Evolutionary conservation across 768 basidiomycete genomes (phyloP).

Genomic region (Boletus reticulatus): DNA sequence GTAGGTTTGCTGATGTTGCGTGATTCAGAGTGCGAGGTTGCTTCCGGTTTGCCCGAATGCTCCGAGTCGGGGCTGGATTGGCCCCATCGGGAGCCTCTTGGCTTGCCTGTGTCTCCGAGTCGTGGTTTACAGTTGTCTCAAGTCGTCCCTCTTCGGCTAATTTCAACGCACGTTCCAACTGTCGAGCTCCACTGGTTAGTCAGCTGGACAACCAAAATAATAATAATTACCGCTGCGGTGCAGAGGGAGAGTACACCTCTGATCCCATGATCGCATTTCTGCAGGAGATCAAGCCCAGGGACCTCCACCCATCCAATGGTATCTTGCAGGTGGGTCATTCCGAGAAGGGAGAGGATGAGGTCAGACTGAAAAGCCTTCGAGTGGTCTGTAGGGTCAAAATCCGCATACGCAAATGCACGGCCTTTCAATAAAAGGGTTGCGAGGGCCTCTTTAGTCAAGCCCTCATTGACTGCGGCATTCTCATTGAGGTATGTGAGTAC

Average conservation of each 20-base stretch:
- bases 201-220: not conserved
- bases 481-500: not conserved
- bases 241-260: not conserved
- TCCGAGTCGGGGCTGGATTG: too few species aligned
- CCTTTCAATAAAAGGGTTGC: not conserved
- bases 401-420: not conserved
- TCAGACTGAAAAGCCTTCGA: not conserved
- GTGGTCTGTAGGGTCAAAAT: not conserved
- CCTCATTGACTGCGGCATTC: not conserved
- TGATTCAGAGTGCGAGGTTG: not conserved
- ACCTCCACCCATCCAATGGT: not conserved
- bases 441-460: not conserved
- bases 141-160: too few species aligned
- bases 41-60: too few species aligned
- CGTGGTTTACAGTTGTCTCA: not conserved
- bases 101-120: too few species aligned
- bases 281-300: not conserved
- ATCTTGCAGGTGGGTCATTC: not conserved
- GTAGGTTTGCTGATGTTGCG: too few species aligned
- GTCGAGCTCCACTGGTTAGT: too few species aligned
- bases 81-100: too few species aligned
- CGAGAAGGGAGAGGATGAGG: not conserved
- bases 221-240: not conserved
- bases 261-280: not conserved
- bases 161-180: too few species aligned